Evolutionary conservation across 2,329 filamentous ascomycete genomes (phyloP).

Genomic region (Xylaria sp.): DNA sequence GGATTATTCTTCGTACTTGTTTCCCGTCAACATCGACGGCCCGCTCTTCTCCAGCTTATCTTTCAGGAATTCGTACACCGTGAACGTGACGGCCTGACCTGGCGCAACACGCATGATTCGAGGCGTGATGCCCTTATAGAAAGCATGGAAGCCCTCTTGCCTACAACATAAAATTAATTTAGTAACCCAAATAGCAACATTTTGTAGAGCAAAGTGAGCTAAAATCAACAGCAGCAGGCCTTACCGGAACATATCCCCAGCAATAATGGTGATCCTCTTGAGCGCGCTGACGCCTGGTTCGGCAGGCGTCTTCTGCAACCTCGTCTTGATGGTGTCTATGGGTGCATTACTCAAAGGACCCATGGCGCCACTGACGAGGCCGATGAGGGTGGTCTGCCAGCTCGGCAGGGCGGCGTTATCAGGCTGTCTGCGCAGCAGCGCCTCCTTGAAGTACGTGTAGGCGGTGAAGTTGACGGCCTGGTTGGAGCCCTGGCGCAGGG

Average conservation of each 20-base stretch:
- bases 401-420: conserved; percentile 67
- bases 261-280: conserved; percentile 80
- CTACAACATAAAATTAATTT: conserved; percentile 55
- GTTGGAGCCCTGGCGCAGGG: conserved; percentile 93
- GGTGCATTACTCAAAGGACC: conserved; percentile 96
- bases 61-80: conserved; percentile 82
- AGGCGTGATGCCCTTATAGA: conserved; percentile 99
- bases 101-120: conserved; percentile 97
- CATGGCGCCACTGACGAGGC: conserved; percentile 91
- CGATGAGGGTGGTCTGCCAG: conserved; percentile 92
- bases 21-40: conserved; percentile 68
- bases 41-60: conserved; percentile 75
- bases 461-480: conserved; percentile 99
- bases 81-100: conserved; percentile 84
- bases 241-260: conserved; percentile 84
- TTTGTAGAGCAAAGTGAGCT: neutral
- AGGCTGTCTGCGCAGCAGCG: conserved; percentile 76
- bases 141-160: conserved; percentile 92
- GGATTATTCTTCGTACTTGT: conserved; percentile 74
- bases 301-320: conserved; percentile 89
- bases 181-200: conserved; percentile 1
- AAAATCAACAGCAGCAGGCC: conserved; percentile 44
- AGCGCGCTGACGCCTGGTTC: conserved; percentile 84
- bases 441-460: conserved; percentile 91
- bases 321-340: conserved; percentile 99